Evolutionary conservation across 2,329 filamentous ascomycete species (phyloP), one percentile per base, ranked within the genome.

Genomic region (Chrysoporthe deuterocubensis): DNA sequence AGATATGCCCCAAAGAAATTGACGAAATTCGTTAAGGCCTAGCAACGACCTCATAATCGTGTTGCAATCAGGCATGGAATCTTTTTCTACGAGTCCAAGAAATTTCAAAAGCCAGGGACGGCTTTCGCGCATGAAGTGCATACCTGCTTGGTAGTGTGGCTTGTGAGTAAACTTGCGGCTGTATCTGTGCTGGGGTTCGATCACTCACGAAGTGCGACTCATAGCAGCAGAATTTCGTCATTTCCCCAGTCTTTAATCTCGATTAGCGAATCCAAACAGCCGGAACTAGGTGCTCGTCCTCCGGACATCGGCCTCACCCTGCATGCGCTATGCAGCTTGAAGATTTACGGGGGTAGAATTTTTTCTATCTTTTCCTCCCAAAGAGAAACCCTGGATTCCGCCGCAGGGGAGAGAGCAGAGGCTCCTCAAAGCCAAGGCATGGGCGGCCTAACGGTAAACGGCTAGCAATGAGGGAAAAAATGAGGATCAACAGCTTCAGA

Each of bases 231-330:
- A 43, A 21, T 54, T 18, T 62, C 48, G 63, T 68, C 67, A 66
- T 59, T 68, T 62, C 67, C 67, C 62, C 63, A 62, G 60, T 44
- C 21, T 21, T 50, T 32, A 50, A 66, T 66, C 66, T 32, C 48
- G 62, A 65, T 46, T 67, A 59, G 56, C 67, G 63, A 62, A 66
- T 48, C 59, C 52, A 52, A 43, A 66, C 43, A 48, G 63, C 57
- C 43, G 50, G 48, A 62, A 50, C 42, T 65, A 32, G 26, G 21
- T 52, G n/a, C n/a, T 4, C 7, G 46, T 16, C 16, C 37, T 42
- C 57, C 57, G 37, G 57, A 43, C 57, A 60, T 60, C 57, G 57
- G 57, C 57, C 57, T 21, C 13, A 16, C 26, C 42, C 59, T 61
- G 43, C 43, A 48, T 37, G 21, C 43, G 21, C 59, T 48, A 46